phyloP scores from a whole-genome alignment of 2,329 filamentous ascomycete genomes.

The Sarocladiaceae sp. region DNA sequence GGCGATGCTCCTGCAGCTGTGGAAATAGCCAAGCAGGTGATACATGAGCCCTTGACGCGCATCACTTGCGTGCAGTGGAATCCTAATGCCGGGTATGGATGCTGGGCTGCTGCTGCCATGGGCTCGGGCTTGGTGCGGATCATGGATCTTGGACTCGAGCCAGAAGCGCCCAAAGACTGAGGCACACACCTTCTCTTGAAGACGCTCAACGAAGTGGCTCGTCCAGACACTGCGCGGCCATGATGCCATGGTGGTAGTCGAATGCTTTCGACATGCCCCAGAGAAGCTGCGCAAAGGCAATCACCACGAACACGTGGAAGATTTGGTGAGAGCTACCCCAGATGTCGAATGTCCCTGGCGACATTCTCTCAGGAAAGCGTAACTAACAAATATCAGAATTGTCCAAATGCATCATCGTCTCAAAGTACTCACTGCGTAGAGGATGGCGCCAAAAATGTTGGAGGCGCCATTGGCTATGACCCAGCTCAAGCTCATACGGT shows the following conservation, averaged over 20 bases:
- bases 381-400: slow-evolving; percentile 36
- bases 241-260: slow-evolving; percentile 70
- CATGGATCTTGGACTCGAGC: slow-evolving; percentile 58
- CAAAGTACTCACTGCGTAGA: slow-evolving; percentile 68
- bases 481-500: slow-evolving; percentile 77
- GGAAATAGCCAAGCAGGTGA: slow-evolving; percentile 30
- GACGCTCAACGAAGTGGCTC: background rate
- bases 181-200: background rate
- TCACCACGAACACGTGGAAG: slow-evolving; percentile 84
- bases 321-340: slow-evolving; percentile 94
- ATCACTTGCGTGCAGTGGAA: slow-evolving; percentile 65
- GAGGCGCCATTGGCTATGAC: slow-evolving; percentile 73
- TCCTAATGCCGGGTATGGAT: slow-evolving; percentile 60
- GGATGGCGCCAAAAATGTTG: slow-evolving; percentile 79
- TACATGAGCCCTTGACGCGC: slow-evolving; percentile 60
- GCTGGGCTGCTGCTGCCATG: slow-evolving; percentile 63
- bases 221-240: slow-evolving; percentile 45
- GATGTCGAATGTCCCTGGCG: slow-evolving; percentile 79
- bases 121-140: slow-evolving; percentile 63
- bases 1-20: slow-evolving; percentile 27
- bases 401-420: background rate
- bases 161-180: slow-evolving; percentile 9
- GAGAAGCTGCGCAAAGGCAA: slow-evolving; percentile 78
- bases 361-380: slow-evolving; percentile 77
- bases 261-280: slow-evolving; percentile 80